Conservation (phyloP, 2,329 filamentous ascomycete species). For the Coleophoma crateriformis region DNA sequence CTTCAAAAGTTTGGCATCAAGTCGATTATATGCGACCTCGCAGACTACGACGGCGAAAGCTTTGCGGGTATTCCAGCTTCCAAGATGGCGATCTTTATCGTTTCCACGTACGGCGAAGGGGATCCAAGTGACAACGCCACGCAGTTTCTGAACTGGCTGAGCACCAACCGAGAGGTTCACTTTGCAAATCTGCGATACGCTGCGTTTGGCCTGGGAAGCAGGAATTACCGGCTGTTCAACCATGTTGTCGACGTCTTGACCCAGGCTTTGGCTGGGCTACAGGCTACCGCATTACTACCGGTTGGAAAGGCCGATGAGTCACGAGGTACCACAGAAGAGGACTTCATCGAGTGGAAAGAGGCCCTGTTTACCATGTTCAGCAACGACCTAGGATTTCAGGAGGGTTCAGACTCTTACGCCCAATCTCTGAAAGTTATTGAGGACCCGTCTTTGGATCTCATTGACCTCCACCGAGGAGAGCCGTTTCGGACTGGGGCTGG, state of each 20-base stretch:
- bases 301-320: slow-evolving; percentile 14
- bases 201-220: slow-evolving; percentile 18
- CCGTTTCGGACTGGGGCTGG: slow-evolving; percentile 4
- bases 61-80: slow-evolving; percentile 6
- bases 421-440: slow-evolving; percentile 8
- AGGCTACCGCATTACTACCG: slow-evolving; percentile 9
- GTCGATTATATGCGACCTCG: slow-evolving; percentile 3
- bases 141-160: slow-evolving; percentile 10
- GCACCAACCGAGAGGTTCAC: slow-evolving; percentile 1
- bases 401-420: slow-evolving; percentile 7
- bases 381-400: slow-evolving; percentile 2
- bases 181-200: slow-evolving; percentile 10
- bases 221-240: slow-evolving; percentile 18
- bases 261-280: slow-evolving; percentile 4
- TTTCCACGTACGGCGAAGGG: slow-evolving; percentile 19
- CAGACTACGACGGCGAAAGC: slow-evolving; percentile 5
- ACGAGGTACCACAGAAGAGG: slow-evolving; percentile 13
- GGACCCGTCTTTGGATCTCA: slow-evolving; percentile 8
- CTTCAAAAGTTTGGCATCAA: background rate
- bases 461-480: slow-evolving; percentile 13
- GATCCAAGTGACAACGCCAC: slow-evolving; percentile 18
- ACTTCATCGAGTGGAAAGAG: slow-evolving; percentile 17
- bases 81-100: slow-evolving; percentile 14
- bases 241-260: slow-evolving; percentile 11
- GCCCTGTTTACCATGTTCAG: slow-evolving; percentile 6